Conservation (phyloP, 306 rosid genomes). For the Geum urbanum region DNA sequence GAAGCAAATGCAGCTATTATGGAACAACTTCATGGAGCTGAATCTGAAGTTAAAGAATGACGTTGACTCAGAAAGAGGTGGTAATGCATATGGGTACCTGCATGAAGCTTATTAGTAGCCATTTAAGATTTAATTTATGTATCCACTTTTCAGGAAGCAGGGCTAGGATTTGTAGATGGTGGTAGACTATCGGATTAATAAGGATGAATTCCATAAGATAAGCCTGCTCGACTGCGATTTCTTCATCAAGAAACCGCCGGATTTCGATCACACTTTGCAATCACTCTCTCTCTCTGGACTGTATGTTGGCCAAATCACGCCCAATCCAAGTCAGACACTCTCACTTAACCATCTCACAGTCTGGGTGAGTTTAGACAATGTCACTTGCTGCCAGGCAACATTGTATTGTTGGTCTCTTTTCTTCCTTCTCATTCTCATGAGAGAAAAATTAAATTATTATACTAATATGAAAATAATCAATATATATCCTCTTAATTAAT, state of each 20-base stretch:
- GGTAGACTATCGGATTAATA: too few species aligned
- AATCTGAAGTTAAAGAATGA: constrained; percentile 93
- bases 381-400: background rate
- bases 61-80: constrained; percentile 94
- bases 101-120: constrained; percentile 23
- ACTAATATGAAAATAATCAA: constrained; percentile 11
- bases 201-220: too few species aligned
- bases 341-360: background rate
- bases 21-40: constrained; percentile 66
- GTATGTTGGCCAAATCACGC: too few species aligned
- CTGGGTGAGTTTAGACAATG: background rate
- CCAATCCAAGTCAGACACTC: too few species aligned
- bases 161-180: too few species aligned
- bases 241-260: too few species aligned
- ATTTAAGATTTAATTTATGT: constrained; percentile 22
- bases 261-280: too few species aligned
- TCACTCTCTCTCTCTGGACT: too few species aligned
- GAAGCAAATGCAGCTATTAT: constrained; percentile 46
- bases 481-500: background rate
- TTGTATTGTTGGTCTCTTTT: constrained; percentile 2
- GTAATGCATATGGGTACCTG: constrained; percentile 35
- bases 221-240: too few species aligned
- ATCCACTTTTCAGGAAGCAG: constrained; percentile 70
- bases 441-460: background rate
- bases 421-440: background rate